These are phyloP conservation scores for Aspergillus phoenicis DNA, from an alignment of 2,329 filamentous ascomycete species.

Conservation along the genomic window DNA sequence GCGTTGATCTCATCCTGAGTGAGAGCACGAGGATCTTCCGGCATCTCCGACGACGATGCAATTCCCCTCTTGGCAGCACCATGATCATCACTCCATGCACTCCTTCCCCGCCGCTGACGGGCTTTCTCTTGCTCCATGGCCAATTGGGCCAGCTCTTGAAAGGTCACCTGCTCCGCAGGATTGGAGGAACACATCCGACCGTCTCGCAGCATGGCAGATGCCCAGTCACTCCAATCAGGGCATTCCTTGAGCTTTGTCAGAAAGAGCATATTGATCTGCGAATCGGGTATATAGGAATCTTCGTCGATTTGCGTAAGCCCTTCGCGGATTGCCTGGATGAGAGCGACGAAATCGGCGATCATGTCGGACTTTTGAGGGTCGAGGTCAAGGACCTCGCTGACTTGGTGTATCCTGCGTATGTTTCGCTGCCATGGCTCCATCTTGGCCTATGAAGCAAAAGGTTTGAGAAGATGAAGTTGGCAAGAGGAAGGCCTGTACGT, in stretches of 20 bases:
- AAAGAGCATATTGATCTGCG: slow-evolving; percentile 30
- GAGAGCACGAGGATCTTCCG: slow-evolving; percentile 13
- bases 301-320: slow-evolving; percentile 31
- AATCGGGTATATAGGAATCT: slow-evolving; percentile 27
- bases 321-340: slow-evolving; percentile 33
- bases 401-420: slow-evolving; percentile 31
- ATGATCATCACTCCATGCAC: slow-evolving; percentile 2
- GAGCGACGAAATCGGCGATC: slow-evolving; percentile 30
- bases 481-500: neutral
- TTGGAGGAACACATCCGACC: slow-evolving; percentile 25
- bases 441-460: neutral
- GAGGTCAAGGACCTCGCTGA: slow-evolving; percentile 32
- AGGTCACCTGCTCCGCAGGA: slow-evolving; percentile 24
- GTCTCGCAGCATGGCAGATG: slow-evolving; percentile 28
- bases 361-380: slow-evolving; percentile 28
- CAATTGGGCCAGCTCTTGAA: slow-evolving; percentile 26
- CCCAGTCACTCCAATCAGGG: slow-evolving; percentile 31
- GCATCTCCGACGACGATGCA: neutral
- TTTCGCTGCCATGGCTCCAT: slow-evolving; percentile 32
- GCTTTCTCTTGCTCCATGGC: slow-evolving; percentile 26
- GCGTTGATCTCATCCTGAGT: slow-evolving; percentile 33
- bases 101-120: slow-evolving; percentile 5
- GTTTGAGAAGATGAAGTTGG: too few relatives aligned
- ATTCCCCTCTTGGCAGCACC: neutral
- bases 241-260: slow-evolving; percentile 30